Conservation (phyloP, 2,329 filamentous ascomycete species). For the Cytospora piceicola region DNA sequence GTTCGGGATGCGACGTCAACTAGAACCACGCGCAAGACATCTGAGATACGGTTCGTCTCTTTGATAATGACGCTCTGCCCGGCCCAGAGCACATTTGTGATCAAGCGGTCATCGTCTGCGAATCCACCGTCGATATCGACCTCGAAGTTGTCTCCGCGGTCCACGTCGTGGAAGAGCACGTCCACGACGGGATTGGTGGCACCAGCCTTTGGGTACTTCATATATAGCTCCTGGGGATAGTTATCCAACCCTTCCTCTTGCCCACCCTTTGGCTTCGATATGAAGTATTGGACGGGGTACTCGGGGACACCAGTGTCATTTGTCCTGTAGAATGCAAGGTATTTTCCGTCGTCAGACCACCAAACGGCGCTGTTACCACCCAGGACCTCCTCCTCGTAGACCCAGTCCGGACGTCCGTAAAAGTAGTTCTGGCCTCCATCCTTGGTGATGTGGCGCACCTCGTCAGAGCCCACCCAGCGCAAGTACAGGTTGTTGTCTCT, state of each 20-base stretch:
- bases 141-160: slow-evolving; percentile 75
- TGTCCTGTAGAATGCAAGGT: slow-evolving; percentile 87
- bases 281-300: slow-evolving; percentile 91
- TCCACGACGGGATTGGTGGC: slow-evolving; percentile 90
- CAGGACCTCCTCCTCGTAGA: slow-evolving; percentile 88
- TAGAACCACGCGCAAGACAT: slow-evolving; percentile 83
- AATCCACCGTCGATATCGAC: slow-evolving; percentile 81
- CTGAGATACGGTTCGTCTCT: slow-evolving; percentile 92
- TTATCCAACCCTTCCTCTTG: slow-evolving; percentile 74
- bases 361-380: slow-evolving; percentile 81
- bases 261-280: slow-evolving; percentile 81
- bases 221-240: slow-evolving; percentile 86
- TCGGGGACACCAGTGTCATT: slow-evolving; percentile 92
- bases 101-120: slow-evolving; percentile 78
- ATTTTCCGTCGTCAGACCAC: slow-evolving; percentile 92
- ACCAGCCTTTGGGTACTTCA: slow-evolving; percentile 98
- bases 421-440: slow-evolving; percentile 90
- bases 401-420: slow-evolving; percentile 97
- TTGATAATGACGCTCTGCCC: slow-evolving; percentile 83
- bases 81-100: slow-evolving; percentile 92
- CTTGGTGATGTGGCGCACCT: slow-evolving; percentile 74
- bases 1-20: slow-evolving; percentile 76
- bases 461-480: slow-evolving; percentile 61
- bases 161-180: slow-evolving; percentile 85
- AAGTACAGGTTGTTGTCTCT: slow-evolving; percentile 89